Evolutionary conservation across 208 protist genomes (phyloP).

Genomic region (Trypanosoma congolense): DNA sequence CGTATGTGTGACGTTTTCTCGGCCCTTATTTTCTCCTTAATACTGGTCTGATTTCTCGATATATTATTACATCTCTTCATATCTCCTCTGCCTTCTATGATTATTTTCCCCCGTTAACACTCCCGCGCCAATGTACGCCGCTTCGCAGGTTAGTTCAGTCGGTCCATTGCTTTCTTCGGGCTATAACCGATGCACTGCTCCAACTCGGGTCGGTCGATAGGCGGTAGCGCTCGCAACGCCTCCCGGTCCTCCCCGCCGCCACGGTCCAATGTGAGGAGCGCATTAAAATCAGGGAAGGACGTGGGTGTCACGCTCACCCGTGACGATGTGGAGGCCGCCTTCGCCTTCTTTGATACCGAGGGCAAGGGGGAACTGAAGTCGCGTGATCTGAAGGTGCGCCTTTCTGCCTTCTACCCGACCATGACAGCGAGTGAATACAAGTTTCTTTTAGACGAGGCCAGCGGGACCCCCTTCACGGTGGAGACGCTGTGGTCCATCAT

Average conservation of each 20-base stretch:
- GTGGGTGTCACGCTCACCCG: slow-evolving; percentile 31
- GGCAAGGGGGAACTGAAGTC: slow-evolving; percentile 77
- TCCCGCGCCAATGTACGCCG: too few relatives aligned
- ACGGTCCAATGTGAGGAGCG: too few relatives aligned
- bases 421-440: slow-evolving; percentile 91
- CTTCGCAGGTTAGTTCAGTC: too few relatives aligned
- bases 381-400: slow-evolving; percentile 77
- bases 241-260: neutral
- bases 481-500: slow-evolving; percentile 87
- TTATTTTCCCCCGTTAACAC: too few relatives aligned
- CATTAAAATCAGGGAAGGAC: slow-evolving; percentile 11
- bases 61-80: too few relatives aligned
- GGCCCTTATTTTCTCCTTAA: too few relatives aligned
- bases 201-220: too few relatives aligned
- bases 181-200: too few relatives aligned
- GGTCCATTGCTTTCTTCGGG: too few relatives aligned
- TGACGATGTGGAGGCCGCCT: slow-evolving; percentile 87
- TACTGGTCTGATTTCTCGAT: too few relatives aligned
- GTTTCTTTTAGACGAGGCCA: slow-evolving; percentile 84
- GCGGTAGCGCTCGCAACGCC: neutral
- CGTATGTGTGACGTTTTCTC: too few relatives aligned
- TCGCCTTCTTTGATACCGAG: slow-evolving; percentile 89
- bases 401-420: slow-evolving; percentile 90
- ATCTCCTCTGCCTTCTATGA: too few relatives aligned
- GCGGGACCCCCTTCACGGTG: slow-evolving; percentile 57